Evolutionary conservation across 371 early-diverging fungal genomes (phyloP), one percentile per base, ranked within the genome.

Genomic region (Saksenaea oblongispora): DNA sequence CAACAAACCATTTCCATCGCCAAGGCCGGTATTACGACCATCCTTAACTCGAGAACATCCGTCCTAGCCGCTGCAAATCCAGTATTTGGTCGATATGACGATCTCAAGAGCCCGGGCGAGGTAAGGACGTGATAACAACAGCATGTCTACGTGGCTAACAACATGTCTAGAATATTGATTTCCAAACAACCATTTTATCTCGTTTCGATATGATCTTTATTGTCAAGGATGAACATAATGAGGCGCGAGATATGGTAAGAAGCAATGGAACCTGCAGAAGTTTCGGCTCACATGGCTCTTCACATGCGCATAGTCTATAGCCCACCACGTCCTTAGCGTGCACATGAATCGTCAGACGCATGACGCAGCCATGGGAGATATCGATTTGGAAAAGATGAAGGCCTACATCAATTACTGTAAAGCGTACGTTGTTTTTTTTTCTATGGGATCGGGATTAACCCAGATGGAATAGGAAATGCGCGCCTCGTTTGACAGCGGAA

Each of bases 31-130:
- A 99, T 99, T 73, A 99, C 99, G 0, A 99, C 99, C 0, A 95
- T 99, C 61, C 84, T 99, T 34, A 99, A 99, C 79, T 96, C 99
- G 5, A 86, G 99, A 63, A 95, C 99, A 0, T 94, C 98, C 28
- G 98, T 99, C 5, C 84, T 99, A 28, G 99, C 99, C 3, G 99
- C 99, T 10, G 99, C 99, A n/a, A 99, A 99, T 82, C 99, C 99
- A n/a, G 94, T 98, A 24, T 99, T 98, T 86, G 99, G 99, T 62
- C 91, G 99, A 56, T 99, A 99, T 78, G 98, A 99, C 82, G 99
- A 99, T 73, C 91, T 93, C 88, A 98, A 97, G 76, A 89, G 93
- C 11, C 93, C 99, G 4, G 96, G 95, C 57, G 97, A 95, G 82
- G 89, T 89, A 66, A 39, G 63, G 18, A 26, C 26, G 7, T n/a